Evolutionary conservation across 164 flowering plant genomes (phyloP).

Genomic region (Macadamia integrifolia): DNA sequence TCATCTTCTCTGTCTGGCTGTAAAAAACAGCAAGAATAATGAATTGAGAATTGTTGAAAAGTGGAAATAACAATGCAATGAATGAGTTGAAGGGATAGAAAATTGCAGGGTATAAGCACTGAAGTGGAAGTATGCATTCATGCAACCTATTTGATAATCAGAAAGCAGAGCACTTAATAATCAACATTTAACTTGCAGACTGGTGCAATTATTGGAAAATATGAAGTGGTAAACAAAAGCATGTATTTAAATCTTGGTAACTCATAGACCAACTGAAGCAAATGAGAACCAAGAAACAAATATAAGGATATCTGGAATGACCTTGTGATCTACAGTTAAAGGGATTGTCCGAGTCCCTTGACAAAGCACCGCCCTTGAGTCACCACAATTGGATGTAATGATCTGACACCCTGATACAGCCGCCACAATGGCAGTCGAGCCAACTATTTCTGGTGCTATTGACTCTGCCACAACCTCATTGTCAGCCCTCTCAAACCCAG

Average conservation of each 20-base stretch:
- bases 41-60: no score
- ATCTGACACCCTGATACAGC: conserved; percentile 69
- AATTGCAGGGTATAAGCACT: background rate
- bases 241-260: background rate
- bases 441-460: conserved; percentile 55
- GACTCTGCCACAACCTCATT: conserved; percentile 30
- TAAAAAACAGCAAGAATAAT: conserved; percentile 3
- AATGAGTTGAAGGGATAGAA: background rate
- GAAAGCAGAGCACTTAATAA: background rate
- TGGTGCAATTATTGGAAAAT: background rate
- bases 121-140: background rate
- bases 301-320: conserved; percentile 8
- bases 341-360: conserved; percentile 48
- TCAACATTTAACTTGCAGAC: background rate
- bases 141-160: background rate
- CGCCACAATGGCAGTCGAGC: conserved; percentile 65
- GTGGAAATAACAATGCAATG: no score
- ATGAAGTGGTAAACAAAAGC: background rate
- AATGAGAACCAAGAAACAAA: background rate
- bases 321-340: conserved; percentile 73
- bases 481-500: conserved; percentile 50
- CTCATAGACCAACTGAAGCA: background rate
- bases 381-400: conserved; percentile 68
- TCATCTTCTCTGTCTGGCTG: conserved; percentile 80
- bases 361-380: conserved; percentile 71